Percentiles rank a stretch among this genome's conserved stretches.
Conservation (phyloP, 2,329 filamentous ascomycete genomes). For the Cytospora piceae region DNA sequence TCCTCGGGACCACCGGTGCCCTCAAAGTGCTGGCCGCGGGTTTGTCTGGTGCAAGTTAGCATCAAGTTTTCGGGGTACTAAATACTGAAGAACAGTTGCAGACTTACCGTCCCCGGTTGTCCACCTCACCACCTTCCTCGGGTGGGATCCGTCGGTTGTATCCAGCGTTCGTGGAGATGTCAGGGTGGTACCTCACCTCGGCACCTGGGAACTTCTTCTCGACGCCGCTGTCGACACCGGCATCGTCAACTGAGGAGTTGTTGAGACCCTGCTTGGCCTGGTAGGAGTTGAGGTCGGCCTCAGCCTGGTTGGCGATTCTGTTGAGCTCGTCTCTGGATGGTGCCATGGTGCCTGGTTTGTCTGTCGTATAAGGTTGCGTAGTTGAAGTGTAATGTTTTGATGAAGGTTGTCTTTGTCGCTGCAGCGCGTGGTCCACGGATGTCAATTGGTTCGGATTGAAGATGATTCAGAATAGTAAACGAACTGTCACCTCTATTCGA, state of each 20-base stretch:
- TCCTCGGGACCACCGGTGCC: constrained; percentile 48
- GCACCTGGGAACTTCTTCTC: constrained; percentile 50
- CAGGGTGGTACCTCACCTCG: constrained; percentile 45
- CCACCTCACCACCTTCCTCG: constrained; percentile 49
- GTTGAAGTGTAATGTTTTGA: neutral
- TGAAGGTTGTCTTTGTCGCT: neutral
- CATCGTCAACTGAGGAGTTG: constrained; percentile 45
- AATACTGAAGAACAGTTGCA: neutral
- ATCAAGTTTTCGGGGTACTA: neutral
- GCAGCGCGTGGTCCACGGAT: neutral
- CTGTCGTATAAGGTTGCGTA: neutral
- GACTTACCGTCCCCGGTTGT: constrained; percentile 49
- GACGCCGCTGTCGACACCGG: constrained; percentile 46
- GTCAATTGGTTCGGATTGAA: neutral
- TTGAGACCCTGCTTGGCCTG: constrained; percentile 51
- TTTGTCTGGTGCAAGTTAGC: constrained; percentile 43
- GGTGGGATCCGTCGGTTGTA: constrained; percentile 52
- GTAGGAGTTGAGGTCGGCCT: constrained; percentile 53
- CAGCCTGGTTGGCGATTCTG: constrained; percentile 49
- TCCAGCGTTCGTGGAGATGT: constrained; percentile 50
- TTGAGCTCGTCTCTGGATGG: constrained; percentile 42
- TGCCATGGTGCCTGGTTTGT: constrained; percentile 21
- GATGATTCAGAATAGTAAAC: no score
- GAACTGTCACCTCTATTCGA: neutral
- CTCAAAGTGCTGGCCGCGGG: constrained; percentile 49